Evolutionary conservation across 75 land plant genomes (phyloP), one percentile per base, ranked within the genome.

Genomic region (Pinus taeda): DNA sequence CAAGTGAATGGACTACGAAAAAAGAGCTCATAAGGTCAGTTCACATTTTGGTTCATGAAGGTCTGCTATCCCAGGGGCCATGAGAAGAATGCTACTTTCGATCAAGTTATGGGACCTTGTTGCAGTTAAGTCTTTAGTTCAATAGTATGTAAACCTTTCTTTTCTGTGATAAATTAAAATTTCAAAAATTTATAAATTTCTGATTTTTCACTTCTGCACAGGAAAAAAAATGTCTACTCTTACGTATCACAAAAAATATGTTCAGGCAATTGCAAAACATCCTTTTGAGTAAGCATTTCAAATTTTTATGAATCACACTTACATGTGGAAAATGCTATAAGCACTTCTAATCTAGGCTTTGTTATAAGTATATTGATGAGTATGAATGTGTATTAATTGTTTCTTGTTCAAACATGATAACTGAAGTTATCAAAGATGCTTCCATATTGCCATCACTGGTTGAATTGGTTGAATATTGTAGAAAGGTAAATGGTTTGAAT

Each of bases 61-160:
- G n/a, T n/a, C n/a, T n/a, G n/a, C n/a, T n/a, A n/a, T n/a, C n/a
- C n/a, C n/a, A n/a, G n/a, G n/a, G n/a, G n/a, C n/a, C n/a, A n/a
- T n/a, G n/a, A n/a, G n/a, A n/a, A n/a, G n/a, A n/a, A n/a, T n/a
- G n/a, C n/a, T n/a, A n/a, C n/a, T n/a, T n/a, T n/a, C n/a, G n/a
- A 90, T 97, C 63, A 97, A 97, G 79, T 90, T 97, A 76, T 97
- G 99, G 99, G 98, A 97, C 77, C 98, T 97, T 75, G 88, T 92
- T 81, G 95, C 93, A 80, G 99, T 98, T 91, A 81, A 76, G 71
- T 80, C 8, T 2, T 13, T 30, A 30, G 57, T 69, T 60, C 13
- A 67, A 7, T 49, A 63, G 30, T 49, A 62, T 61, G 75, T 30
- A 12, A 39, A n/a, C 24, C 15, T 70, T 60, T 29, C 33, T 22